Evolutionary conservation across 805 yeast species (phyloP).

Genomic region (Candida tammaniensis): DNA sequence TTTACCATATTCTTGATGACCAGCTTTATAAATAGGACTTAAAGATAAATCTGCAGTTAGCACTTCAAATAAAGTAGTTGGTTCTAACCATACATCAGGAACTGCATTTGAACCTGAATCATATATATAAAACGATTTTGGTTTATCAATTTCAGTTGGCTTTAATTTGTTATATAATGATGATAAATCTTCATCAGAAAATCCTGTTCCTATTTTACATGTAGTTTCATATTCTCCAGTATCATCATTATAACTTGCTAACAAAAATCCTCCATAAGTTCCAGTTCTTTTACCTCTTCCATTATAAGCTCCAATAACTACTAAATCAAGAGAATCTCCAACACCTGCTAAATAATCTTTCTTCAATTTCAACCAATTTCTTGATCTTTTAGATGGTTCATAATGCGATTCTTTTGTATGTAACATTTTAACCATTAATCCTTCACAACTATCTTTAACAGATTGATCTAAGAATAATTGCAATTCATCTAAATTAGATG

Average conservation of each 20-base stretch:
- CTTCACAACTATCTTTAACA: constrained; percentile 88
- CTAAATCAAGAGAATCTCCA: constrained; percentile 92
- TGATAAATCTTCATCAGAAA: constrained; percentile 76
- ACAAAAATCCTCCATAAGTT: constrained; percentile 87
- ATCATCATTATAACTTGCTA: constrained; percentile 88
- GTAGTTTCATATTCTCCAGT: constrained; percentile 92
- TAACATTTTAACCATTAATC: constrained; percentile 89
- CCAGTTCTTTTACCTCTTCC: constrained; percentile 97
- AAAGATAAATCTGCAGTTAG: constrained; percentile 86
- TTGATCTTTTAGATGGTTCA: constrained; percentile 91
- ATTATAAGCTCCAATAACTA: constrained; percentile 88
- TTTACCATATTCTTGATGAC: constrained; percentile 64
- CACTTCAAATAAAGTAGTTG: constrained; percentile 79
- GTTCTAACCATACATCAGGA: constrained; percentile 96
- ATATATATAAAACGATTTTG: constrained; percentile 66
- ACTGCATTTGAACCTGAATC: constrained; percentile 66
- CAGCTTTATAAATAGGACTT: constrained; percentile 88
- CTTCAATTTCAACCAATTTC: constrained; percentile 94
- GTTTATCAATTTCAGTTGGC: constrained; percentile 61
- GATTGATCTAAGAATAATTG: constrained; percentile 85
- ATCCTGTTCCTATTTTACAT: constrained; percentile 97
- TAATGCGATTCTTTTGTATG: constrained; percentile 79
- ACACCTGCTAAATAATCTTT: constrained; percentile 94
- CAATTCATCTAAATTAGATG: constrained; percentile 69
- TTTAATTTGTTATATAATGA: constrained; percentile 57